phyloP scores from a whole-genome alignment of 352 stramenopile species.

The Pythium vanterpoolii region DNA sequence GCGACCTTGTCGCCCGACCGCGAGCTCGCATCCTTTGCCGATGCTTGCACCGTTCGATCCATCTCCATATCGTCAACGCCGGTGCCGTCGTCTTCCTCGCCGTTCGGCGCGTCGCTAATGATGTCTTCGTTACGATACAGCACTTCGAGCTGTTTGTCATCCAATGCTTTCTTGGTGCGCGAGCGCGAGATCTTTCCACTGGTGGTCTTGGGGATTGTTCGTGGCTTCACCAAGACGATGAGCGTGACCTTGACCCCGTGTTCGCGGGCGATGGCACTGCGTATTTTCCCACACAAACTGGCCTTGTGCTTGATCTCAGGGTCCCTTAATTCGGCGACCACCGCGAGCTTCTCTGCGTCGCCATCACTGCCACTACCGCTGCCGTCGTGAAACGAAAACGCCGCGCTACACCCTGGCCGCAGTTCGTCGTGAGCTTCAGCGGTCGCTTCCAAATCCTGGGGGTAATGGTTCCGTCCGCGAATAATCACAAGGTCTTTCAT shows the following conservation, averaged over 20 bases:
- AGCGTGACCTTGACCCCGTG: constrained; percentile 87
- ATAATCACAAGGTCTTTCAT: constrained; percentile 99
- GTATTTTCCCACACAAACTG: constrained; percentile 72
- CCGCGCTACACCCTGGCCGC: constrained; percentile 93
- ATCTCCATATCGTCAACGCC: constrained; percentile 28
- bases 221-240: constrained; percentile 89
- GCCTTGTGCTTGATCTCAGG: constrained; percentile 62
- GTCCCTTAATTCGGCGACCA: constrained; percentile 78
- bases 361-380: constrained; percentile 31
- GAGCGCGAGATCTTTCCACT: constrained; percentile 97
- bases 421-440: constrained; percentile 81
- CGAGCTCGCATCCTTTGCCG: constrained; percentile 21
- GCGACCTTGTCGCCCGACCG: constrained; percentile 30
- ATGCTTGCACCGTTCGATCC: constrained; percentile 16
- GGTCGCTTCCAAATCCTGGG: constrained; percentile 97
- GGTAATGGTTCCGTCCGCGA: constrained; percentile 98
- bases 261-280: constrained; percentile 60
- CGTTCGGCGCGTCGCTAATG: constrained; percentile 43
- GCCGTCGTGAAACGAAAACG: constrained; percentile 81
- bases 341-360: constrained; percentile 66
- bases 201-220: constrained; percentile 96
- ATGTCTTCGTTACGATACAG: constrained; percentile 83
- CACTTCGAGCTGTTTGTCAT: constrained; percentile 55
- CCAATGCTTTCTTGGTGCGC: constrained; percentile 75
- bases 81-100: constrained; percentile 27